Evolutionary conservation across 1,284 basidiomycete species (phyloP), one percentile per base, ranked within the genome.

Genomic region (Melampsora occidentalis): DNA sequence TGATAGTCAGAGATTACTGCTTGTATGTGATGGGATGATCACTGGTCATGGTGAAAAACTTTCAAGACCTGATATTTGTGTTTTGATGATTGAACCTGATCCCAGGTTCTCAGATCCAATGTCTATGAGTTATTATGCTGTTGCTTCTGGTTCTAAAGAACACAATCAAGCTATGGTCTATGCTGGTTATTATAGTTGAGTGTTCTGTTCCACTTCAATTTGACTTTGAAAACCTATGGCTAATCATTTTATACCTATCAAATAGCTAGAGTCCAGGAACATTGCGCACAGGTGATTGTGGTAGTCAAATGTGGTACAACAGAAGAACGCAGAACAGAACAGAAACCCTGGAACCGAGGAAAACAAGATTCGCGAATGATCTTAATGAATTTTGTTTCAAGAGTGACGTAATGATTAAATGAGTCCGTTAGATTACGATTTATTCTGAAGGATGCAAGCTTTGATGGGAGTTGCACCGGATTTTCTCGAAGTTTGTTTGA

Each of bases 401-500:
- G 93, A 65, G 94, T 98, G 81, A 99, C 97, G 98, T 85, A 98
- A 99, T 83, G 97, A 99, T 83, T 91, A 94, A 78, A 99, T 99
- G 95, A 89, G 89, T 20, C 97, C 97, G 12, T 88, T 99, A 81
- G 97, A 99, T 83, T 99, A 94, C 82, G 97, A 99, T 84, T 86
- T 99, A 25, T 99, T 99, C 87, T 89, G 96, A 77, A 99, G 99
- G 86, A 89, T 95, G 7, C 94, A 98, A 81, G 88, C 92, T 59
- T 87, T 99, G 65, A 98, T 97, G 93, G 96, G 97, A 53, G 93
- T 98, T n/a, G 98, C 97, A 0, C 95, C 97, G 0, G 97, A 99
- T 84, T 98, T 93, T 84, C 99, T 99, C 81, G 97, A 99, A 85
- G 90, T 97, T 57, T 91, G 91, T 81, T 85, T 99, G 79, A 99